Evolutionary conservation across 1,284 basidiomycete genomes (phyloP), one percentile per base, ranked within the genome.

Genomic region (Microbotryum saponariae): DNA sequence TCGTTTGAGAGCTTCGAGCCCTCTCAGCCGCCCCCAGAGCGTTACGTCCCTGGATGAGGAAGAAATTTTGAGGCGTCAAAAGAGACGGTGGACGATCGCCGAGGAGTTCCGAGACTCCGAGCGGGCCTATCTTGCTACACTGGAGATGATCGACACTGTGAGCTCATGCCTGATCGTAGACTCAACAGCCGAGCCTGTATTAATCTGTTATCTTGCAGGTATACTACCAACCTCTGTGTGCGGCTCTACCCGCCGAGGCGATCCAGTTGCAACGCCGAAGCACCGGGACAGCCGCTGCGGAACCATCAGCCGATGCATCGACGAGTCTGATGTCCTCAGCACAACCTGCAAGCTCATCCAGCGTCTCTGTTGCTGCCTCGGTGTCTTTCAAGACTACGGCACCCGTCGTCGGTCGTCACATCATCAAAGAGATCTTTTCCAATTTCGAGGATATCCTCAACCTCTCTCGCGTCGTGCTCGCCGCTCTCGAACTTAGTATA

Each of bases 361-460:
- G 16, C n/a, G 6, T 9, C 18, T 37, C 31, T 16, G 37, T 54
- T 27, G 44, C 59, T 4, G 9, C 48, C 16, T 42, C 60, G 2
- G 4, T 14, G 23, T 85, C 87, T 7, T 76, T 88, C 62, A 83
- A 86, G 65, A 82, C 82, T 4, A 69, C 82, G 6, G 77, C 81
- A 14, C 85, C 87, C 6, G 77, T 91, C 21, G 79, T 93, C 54
- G 80, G 83, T 59, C 83, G 86, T 61, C 76, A 82, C 16, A 82
- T 84, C 54, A 80, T 93, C 64, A 85, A 83, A 4, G 81, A 85
- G 20, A 80, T 92, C 54, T 94, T 94, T 74, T 86, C 85, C 66
- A 92, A 92, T 74, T 91, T 93, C 72, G 84, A 88, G 72, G 90
- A 93, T 76, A 91, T 94, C 52, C 87, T 88, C 83, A 89, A 90